phyloP scores from a whole-genome alignment of 345 rosid species.

The Hibiscus tridactylites region DNA sequence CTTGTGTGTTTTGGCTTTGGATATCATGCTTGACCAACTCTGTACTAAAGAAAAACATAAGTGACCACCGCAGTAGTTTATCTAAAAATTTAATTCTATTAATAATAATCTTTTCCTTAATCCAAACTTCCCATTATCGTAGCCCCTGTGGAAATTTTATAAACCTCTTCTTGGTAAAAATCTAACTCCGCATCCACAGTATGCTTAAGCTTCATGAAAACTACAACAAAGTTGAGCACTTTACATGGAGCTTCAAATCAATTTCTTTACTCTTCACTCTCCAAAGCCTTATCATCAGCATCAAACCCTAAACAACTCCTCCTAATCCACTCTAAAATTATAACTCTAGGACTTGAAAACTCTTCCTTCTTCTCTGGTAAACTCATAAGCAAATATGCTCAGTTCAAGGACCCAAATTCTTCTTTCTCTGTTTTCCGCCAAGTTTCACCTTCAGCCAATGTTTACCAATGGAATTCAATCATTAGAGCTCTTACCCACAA shows the following conservation, averaged over 20 bases:
- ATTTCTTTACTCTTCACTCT: slow-evolving; percentile 24
- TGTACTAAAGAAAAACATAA: no score
- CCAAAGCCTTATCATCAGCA: slow-evolving; percentile 32
- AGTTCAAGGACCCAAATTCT: slow-evolving; percentile 30
- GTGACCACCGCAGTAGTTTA: no score
- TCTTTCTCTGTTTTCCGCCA: slow-evolving; percentile 45
- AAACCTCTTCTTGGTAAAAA: no score
- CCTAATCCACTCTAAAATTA: slow-evolving; percentile 35
- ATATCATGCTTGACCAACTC: no score
- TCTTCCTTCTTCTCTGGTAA: slow-evolving; percentile 53
- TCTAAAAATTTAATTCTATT: no score
- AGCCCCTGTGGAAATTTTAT: no score
- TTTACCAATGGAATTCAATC: slow-evolving; percentile 56
- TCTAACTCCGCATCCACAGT: neutral
- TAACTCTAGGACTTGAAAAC: slow-evolving; percentile 40
- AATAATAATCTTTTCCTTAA: no score
- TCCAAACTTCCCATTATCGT: no score
- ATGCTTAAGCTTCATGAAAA: slow-evolving; percentile 13
- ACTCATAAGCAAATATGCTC: slow-evolving; percentile 54
- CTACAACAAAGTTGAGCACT: neutral
- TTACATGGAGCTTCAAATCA: slow-evolving; percentile 6
- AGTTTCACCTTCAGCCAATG: slow-evolving; percentile 32
- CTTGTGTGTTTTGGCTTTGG: no score
- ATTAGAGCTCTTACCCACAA: slow-evolving; percentile 49
- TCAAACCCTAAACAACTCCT: slow-evolving; percentile 30